Evolutionary conservation across 805 yeast species (phyloP), one percentile per base, ranked within the genome.

Genomic region (Metschnikowia corniflorae): DNA sequence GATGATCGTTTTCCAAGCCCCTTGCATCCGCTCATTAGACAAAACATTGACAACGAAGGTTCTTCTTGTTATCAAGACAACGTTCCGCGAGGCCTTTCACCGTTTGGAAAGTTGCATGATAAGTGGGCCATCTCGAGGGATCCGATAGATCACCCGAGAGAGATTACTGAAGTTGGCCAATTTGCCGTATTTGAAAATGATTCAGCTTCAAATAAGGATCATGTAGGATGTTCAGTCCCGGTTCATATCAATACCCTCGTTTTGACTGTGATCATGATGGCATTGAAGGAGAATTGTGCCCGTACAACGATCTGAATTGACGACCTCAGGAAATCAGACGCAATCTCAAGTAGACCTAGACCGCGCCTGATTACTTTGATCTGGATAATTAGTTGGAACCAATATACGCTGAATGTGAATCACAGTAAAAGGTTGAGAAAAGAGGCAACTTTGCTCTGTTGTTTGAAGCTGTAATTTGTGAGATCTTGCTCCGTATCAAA

Each of bases 91-190:
- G 50, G 56, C 10, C 38, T 58, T 35, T 72, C 72, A 1, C 71
- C 72, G 2, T 68, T 68, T 44, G 71, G 68, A 2, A 37, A 44
- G 5, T 64, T 60, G 29, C 51, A 50, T 29, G 69, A 65, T 39
- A 37, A 60, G 1, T 26, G 51, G 14, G 40, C 48, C 7, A 61
- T 40, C 20, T 39, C 12, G 39, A 48, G 13, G 35, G 37, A 1
- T 26, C 40, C 18, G 46, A 41, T 19, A 16, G 56, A 3, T 33
- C 61, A 5, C 71, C 71, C n/a, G 65, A 62, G 37, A 62, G 51
- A 40, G 65, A 46, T 39, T n/a, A 34, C 55, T 5, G 71, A 66
- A 33, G 44, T 51, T 16, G 71, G 67, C 5, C 51, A 42, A 28
- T 30, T 67, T 10, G 67, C 62, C 31, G 17, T 59, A 2, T 68